Evolutionary conservation across 108 stramenopile genomes (phyloP).

Genomic region (Nitzschia palea): DNA sequence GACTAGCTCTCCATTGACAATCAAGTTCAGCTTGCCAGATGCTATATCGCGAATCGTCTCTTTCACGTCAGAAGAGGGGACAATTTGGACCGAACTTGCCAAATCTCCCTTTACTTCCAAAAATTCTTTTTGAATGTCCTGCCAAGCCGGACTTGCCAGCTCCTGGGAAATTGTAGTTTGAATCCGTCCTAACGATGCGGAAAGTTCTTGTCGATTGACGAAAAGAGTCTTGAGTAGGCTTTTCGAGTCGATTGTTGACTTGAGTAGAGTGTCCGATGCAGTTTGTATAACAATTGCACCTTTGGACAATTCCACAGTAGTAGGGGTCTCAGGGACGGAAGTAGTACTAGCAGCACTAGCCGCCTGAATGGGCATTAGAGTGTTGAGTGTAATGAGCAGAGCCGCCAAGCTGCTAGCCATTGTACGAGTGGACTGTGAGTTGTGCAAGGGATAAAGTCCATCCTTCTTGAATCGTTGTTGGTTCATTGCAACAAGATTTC

Average conservation of each 20-base stretch:
- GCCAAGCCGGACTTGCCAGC: constrained; percentile 15
- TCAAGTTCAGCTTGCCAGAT: constrained; percentile 18
- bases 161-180: constrained; percentile 5
- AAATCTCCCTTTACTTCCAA: constrained; percentile 21
- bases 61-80: constrained; percentile 6
- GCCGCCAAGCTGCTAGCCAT: not conserved
- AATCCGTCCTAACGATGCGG: constrained; percentile 7
- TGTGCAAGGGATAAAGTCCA: no score
- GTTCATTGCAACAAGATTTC: no score
- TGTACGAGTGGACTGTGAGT: no score
- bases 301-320: constrained; percentile 8
- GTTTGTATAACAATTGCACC: constrained; percentile 22
- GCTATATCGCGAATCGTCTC: constrained; percentile 16
- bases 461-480: no score
- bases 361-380: not conserved
- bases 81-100: not conserved
- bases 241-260: constrained; percentile 5
- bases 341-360: not conserved
- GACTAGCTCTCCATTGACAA: constrained; percentile 27
- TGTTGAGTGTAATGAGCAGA: not conserved
- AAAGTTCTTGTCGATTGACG: constrained; percentile 20
- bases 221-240: constrained; percentile 9
- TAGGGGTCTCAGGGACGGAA: not conserved
- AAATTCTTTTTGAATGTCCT: constrained; percentile 18
- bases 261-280: not conserved